These are phyloP conservation scores for Podospora bellae-mahoneyi DNA, from an alignment of 495 filamentous ascomycete species.

Conservation along the genomic window DNA sequence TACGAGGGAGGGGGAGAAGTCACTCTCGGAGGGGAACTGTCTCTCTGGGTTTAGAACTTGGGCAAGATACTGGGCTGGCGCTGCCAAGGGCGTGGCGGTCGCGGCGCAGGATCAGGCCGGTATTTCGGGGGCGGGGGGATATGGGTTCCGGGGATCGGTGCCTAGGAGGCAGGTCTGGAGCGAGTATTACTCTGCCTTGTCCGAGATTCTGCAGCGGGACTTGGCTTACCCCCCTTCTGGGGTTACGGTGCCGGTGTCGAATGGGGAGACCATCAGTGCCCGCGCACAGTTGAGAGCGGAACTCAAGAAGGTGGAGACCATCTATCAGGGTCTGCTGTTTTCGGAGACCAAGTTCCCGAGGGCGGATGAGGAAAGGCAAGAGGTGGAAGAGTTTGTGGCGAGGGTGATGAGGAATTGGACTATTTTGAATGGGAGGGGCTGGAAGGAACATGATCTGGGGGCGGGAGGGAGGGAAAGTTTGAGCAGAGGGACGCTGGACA, in stretches of 20 bases:
- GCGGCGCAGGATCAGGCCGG: background rate
- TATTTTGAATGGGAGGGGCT: constrained; percentile 67
- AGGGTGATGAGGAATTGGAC: constrained; percentile 82
- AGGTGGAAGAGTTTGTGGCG: constrained; percentile 78
- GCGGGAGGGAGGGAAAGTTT: constrained; percentile 70
- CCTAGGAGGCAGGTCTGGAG: constrained; percentile 66
- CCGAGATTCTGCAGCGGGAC: constrained; percentile 56
- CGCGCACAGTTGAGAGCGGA: constrained; percentile 60
- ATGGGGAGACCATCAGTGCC: constrained; percentile 50
- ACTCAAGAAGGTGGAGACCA: constrained; percentile 67
- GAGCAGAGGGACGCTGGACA: constrained; percentile 71
- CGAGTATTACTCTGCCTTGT: constrained; percentile 74
- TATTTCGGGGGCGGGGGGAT: constrained; percentile 38
- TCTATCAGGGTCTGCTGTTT: constrained; percentile 69
- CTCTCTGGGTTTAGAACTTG: constrained; percentile 60
- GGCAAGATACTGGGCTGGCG: constrained; percentile 55
- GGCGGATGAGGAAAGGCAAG: constrained; percentile 67
- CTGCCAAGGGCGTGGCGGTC: constrained; percentile 29
- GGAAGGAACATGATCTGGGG: constrained; percentile 74
- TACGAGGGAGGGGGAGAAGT: constrained; percentile 43
- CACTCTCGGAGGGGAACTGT: constrained; percentile 46
- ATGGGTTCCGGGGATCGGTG: constrained; percentile 46
- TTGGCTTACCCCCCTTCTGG: constrained; percentile 48
- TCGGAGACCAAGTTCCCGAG: constrained; percentile 76
- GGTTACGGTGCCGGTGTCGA: constrained; percentile 32